phyloP scores from a whole-genome alignment of 495 filamentous ascomycete species.

The Lentithecium fluviatile region DNA sequence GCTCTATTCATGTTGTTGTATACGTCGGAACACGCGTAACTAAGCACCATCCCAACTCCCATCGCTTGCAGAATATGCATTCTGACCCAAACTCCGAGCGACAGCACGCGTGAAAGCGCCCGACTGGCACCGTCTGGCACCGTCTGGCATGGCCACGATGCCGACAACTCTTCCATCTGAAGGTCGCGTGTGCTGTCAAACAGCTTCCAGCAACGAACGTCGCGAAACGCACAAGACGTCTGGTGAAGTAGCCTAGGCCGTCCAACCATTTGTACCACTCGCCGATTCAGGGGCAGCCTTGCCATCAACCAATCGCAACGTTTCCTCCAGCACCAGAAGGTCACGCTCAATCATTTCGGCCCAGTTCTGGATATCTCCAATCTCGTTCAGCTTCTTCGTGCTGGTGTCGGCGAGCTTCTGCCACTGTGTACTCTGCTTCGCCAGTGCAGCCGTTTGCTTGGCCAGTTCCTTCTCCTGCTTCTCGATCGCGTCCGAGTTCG shows the following conservation, averaged over 20 bases:
- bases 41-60: no score
- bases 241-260: not conserved
- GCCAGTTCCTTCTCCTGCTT: conserved; percentile 71
- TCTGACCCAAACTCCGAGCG: no score
- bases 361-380: conserved; percentile 97
- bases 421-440: conserved; percentile 69
- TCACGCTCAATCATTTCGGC: conserved; percentile 94
- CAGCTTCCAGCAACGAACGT: no score
- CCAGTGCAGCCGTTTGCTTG: conserved; percentile 63
- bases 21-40: no score
- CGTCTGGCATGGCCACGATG: no score
- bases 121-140: no score
- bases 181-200: no score
- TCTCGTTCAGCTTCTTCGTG: conserved; percentile 76
- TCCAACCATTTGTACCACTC: conserved; percentile 32
- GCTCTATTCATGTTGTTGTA: no score
- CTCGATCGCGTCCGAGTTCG: conserved; percentile 65
- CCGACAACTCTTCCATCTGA: no score
- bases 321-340: conserved; percentile 84
- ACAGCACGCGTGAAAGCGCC: no score
- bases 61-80: no score
- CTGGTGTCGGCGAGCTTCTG: conserved; percentile 66
- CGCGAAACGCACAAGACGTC: no score
- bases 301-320: conserved; percentile 63
- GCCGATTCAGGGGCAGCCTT: conserved; percentile 33